Evolutionary conservation across 106 monocot species (phyloP).

Genomic region (Iris macrosiphon): DNA sequence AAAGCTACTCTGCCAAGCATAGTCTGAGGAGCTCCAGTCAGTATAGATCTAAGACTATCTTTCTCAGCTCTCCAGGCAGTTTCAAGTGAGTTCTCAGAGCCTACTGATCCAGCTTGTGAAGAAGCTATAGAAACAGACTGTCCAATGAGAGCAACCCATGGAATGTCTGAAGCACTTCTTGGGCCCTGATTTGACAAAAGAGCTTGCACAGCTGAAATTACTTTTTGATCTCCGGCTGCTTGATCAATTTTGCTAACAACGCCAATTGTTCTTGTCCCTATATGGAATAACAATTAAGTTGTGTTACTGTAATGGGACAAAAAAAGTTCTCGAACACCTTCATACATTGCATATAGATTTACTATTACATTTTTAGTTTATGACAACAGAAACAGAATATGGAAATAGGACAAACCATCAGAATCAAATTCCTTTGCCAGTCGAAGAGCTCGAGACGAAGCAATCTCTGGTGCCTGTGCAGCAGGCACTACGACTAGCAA

Average conservation of each 20-base stretch:
- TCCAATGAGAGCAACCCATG: conserved; percentile 87
- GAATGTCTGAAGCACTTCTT: conserved; percentile 63
- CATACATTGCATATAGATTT: background rate
- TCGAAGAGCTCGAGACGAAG: conserved; percentile 77
- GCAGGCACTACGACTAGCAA: conserved; percentile 79
- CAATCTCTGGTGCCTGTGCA: conserved; percentile 73
- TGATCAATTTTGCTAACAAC: conserved; percentile 93
- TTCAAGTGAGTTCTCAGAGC: conserved; percentile 80
- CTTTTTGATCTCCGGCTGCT: conserved; percentile 75
- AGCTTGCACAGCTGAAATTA: conserved; percentile 64
- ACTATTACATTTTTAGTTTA: background rate
- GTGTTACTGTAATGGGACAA: background rate
- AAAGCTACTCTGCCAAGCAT: conserved; percentile 91
- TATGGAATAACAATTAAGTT: background rate
- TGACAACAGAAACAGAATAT: background rate
- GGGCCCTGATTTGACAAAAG: conserved; percentile 75
- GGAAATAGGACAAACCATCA: conserved; percentile 45
- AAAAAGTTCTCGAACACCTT: background rate
- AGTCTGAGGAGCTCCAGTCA: conserved; percentile 62
- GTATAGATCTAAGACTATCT: conserved; percentile 70
- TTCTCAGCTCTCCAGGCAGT: conserved; percentile 92
- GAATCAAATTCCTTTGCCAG: conserved; percentile 76
- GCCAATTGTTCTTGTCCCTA: conserved; percentile 80
- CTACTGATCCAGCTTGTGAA: conserved; percentile 79
- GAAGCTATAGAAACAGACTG: conserved; percentile 90